These are phyloP conservation scores for Knoxdaviesia capensis DNA, from an alignment of 2,329 filamentous ascomycete genomes.

Conservation along the genomic window DNA sequence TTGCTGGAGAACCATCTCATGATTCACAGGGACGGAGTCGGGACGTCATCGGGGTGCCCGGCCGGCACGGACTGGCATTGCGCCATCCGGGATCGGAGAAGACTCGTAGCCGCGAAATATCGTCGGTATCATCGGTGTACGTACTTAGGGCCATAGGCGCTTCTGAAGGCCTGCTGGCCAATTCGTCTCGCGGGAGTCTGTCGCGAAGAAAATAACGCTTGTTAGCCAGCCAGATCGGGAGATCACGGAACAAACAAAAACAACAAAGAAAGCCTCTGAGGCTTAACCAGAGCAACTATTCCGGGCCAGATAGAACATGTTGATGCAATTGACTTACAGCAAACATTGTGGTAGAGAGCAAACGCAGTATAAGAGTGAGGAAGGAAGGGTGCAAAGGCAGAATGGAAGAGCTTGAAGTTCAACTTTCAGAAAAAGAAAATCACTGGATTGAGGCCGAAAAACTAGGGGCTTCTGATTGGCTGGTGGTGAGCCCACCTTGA, in stretches of 20 bases:
- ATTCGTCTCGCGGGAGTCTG: slow-evolving; percentile 18
- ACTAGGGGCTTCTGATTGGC: neutral
- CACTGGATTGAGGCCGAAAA: neutral
- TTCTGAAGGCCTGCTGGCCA: slow-evolving; percentile 25
- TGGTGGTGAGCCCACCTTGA: slow-evolving; percentile 1
- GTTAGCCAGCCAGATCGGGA: neutral
- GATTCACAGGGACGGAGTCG: too few species aligned
- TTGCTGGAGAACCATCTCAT: too few species aligned
- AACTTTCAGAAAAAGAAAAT: neutral
- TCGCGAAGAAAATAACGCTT: neutral
- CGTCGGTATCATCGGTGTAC: slow-evolving; percentile 5
- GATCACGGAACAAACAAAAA: neutral
- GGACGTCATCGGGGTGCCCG: too few species aligned
- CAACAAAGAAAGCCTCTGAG: too few species aligned
- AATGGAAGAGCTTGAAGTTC: neutral
- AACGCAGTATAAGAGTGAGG: neutral
- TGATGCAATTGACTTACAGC: slow-evolving; percentile 1
- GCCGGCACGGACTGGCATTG: too few species aligned
- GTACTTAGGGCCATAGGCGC: slow-evolving; percentile 47
- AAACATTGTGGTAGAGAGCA: slow-evolving; percentile 1
- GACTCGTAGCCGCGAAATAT: neutral
- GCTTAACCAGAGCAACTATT: too few species aligned
- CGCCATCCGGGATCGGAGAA: neutral
- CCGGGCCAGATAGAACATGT: too few species aligned
- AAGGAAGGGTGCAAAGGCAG: neutral